Evolutionary conservation across 495 filamentous ascomycete genomes (phyloP).

Genomic region (Penicillium dipodomyicola): DNA sequence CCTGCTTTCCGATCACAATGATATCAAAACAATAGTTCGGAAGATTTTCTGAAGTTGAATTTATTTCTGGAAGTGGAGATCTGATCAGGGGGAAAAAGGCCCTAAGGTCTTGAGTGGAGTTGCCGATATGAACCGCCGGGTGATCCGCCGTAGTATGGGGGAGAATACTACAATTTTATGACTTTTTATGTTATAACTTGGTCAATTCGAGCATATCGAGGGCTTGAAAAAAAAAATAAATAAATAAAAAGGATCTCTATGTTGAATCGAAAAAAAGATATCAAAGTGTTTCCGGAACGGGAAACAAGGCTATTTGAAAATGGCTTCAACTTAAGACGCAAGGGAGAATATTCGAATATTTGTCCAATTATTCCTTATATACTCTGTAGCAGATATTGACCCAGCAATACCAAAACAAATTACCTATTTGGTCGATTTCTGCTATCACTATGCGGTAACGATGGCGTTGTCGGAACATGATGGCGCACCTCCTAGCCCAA

Average conservation of each 20-base stretch:
- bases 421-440: neutral
- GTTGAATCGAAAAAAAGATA: neutral
- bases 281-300: neutral
- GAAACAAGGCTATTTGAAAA: neutral
- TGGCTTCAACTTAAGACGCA: constrained; percentile 1
- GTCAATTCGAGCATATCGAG: neutral
- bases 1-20: constrained; percentile 6
- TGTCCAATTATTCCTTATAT: neutral
- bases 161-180: neutral
- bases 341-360: neutral
- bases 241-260: neutral
- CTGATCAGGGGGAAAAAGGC: constrained; percentile 5
- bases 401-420: constrained; percentile 1
- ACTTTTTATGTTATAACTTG: neutral
- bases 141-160: constrained; percentile 1
- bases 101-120: constrained; percentile 1
- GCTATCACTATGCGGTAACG: constrained; percentile 23
- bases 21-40: neutral
- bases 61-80: constrained; percentile 12
- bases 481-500: neutral
- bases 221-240: no score
- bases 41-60: constrained; percentile 11
- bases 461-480: constrained; percentile 19
- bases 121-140: constrained; percentile 7
- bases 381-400: neutral